Evolutionary conservation across 495 filamentous ascomycete species (phyloP), one percentile per base, ranked within the genome.

Genomic region (Hypoxylon trugodes): DNA sequence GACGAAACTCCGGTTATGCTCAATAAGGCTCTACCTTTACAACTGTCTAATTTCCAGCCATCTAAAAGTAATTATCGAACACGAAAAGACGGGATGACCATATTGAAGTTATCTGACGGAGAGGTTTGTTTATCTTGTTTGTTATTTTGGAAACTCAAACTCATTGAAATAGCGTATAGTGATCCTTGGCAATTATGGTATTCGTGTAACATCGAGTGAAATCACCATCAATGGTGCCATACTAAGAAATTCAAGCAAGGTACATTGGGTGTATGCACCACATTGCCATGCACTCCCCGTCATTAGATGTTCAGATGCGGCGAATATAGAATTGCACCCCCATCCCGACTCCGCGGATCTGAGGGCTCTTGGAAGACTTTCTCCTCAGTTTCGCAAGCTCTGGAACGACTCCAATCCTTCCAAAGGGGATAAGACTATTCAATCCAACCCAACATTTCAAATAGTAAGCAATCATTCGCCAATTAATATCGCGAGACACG

Each of bases 201-300:
- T 96, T 16, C 84, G 82, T 73, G 82, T 94, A 2, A 80, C 79
- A 16, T 65, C 72, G 22, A 79, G 79, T 37, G 80, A 86, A 48
- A 86, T 88, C 21, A 82, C 87, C 33, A 76, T 93, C 19, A 84
- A 84, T 65, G 91, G 91, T 3, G 87, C 90, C 0, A 85, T 82
- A 15, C 59, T 96, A 6, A 77, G 78, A 28, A 71, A 83, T 6
- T 83, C 82, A 0, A 75, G 82, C 12, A 66, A 69, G 1, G 47
- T 81, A 0, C 81, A 88, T 59, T 80, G 86, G 72, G 82, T 94
- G 6, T 89, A 87, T 76, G 88, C 89, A 25, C 88, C 90, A 8
- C 86, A 83, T 32, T 92, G 89, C 6, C 91, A 95, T 72, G 87
- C 91, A 4, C 76, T 95, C 12, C 91, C 91, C 1, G 81, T 89